A percentile compares a stretch with the other conserved stretches of the same genome.
Evolutionary conservation across 2,329 filamentous ascomycete genomes (phyloP).

Genomic region (Phaeosphaeriaceae sp.): DNA sequence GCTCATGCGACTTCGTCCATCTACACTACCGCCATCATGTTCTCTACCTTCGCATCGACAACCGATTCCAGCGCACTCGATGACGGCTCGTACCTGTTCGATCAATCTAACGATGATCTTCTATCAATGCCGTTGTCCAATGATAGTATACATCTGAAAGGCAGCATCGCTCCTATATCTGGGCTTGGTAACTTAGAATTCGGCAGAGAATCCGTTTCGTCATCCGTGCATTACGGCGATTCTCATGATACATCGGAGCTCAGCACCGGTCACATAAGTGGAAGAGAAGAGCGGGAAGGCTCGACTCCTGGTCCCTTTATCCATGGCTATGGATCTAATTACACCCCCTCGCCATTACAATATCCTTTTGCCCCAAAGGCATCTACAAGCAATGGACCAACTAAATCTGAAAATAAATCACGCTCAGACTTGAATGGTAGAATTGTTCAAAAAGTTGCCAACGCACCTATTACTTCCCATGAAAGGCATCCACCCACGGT

Average conservation of each 20-base stretch:
- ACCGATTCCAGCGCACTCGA: conserved; percentile 42
- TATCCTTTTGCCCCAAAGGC: conserved; percentile 33
- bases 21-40: conserved; percentile 38
- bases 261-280: conserved; percentile 39
- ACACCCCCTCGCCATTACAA: conserved; percentile 38
- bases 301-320: conserved; percentile 38
- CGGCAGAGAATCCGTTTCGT: conserved; percentile 47
- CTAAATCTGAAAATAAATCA: conserved; percentile 11
- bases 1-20: conserved; percentile 27
- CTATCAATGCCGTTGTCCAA: conserved; percentile 42
- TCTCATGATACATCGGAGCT: conserved; percentile 45
- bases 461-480: conserved; percentile 12
- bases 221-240: conserved; percentile 49
- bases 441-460: conserved; percentile 12
- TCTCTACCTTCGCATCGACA: conserved; percentile 42
- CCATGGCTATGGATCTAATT: conserved; percentile 35
- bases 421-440: conserved; percentile 18
- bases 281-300: conserved; percentile 39
- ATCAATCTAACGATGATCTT: conserved; percentile 37
- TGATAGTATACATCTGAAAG: conserved; percentile 44
- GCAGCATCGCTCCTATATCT: conserved; percentile 36
- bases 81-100: conserved; percentile 45
- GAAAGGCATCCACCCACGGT: conserved; percentile 13
- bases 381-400: conserved; percentile 20
- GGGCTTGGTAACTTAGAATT: conserved; percentile 47